Evolutionary conservation across 768 basidiomycete genomes (phyloP), one percentile per base, ranked within the genome.

Genomic region (Pisolithus tinctorius): DNA sequence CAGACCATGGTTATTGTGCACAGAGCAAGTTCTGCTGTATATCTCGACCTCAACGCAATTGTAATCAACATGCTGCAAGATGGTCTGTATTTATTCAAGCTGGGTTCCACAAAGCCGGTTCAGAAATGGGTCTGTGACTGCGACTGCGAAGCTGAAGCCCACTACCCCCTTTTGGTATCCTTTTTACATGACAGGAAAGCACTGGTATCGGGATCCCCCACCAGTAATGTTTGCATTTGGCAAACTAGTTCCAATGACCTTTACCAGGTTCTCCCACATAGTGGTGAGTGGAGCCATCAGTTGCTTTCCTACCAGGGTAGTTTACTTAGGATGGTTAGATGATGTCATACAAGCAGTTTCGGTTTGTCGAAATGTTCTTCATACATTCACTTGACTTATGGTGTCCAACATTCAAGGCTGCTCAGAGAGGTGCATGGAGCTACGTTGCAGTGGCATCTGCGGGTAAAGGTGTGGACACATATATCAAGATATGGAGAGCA

Each of bases 401-500:
- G 11, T 9, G 11, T 41, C 40, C n/a, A n/a, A n/a, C n/a, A n/a
- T n/a, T n/a, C n/a, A 41, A 41, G 40, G 40, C 40, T 41, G 6
- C 40, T 47, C 30, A 31, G 16, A 29, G 23, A 36, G 47, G 47
- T 13, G 31, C 26, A 16, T 47, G 31, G 23, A 47, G 47, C 47
- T 36, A 47, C 8, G 14, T 47, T 25, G 30, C 47, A 17, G 34
- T 23, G 11, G 47, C 31, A 25, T 47, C 47, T 31, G 47, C 34
- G 1, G 11, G 27, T 31, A 47, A 47, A 38, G 47, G 47, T 25
- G 31, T 23, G 34, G 47, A 47, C 13, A 47, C 34, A 14, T 47
- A 47, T 30, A 47, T 47, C 30, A 47, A 47, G 16, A 47, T 47
- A 31, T 47, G 47, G 47, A 29, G 16, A 13, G 47, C 47, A 36